These are phyloP conservation scores for Lipomyces yamadae DNA, from an alignment of 805 yeast genomes.

Conservation along the genomic window DNA sequence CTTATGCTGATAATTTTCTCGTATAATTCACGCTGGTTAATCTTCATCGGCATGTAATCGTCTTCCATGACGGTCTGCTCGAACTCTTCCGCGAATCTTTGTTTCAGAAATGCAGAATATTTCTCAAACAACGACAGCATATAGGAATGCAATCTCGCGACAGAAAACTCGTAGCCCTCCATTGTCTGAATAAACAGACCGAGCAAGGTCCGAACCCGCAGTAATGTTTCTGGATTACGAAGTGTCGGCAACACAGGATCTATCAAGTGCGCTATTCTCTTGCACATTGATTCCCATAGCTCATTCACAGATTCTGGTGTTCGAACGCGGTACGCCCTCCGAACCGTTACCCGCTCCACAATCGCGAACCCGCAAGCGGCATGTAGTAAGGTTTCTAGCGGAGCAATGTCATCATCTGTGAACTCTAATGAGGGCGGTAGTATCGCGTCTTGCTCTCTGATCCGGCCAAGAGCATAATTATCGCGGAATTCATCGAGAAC, in stretches of 20 bases:
- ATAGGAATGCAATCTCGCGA: slow-evolving; percentile 64
- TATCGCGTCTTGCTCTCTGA: slow-evolving; percentile 69
- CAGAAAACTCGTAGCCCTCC: slow-evolving; percentile 67
- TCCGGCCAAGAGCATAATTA: slow-evolving; percentile 72
- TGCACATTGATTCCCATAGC: slow-evolving; percentile 71
- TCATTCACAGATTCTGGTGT: slow-evolving; percentile 69
- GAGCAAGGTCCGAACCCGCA: slow-evolving; percentile 62
- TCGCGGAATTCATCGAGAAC: slow-evolving; percentile 63
- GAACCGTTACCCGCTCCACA: slow-evolving; percentile 69
- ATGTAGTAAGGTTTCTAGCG: slow-evolving; percentile 60
- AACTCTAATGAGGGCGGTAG: slow-evolving; percentile 64
- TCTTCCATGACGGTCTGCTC: slow-evolving; percentile 67
- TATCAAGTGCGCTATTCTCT: slow-evolving; percentile 42
- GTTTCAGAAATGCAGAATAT: slow-evolving; percentile 61
- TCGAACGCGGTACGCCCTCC: slow-evolving; percentile 62
- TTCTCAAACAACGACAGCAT: slow-evolving; percentile 62
- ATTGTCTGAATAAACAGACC: slow-evolving; percentile 77
- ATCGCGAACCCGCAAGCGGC: slow-evolving; percentile 77
- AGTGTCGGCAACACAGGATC: slow-evolving; percentile 48
- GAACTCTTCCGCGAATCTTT: slow-evolving; percentile 66
- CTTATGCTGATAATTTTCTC: slow-evolving; percentile 66
- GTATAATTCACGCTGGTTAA: slow-evolving; percentile 63
- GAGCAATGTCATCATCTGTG: slow-evolving; percentile 40
- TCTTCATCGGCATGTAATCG: slow-evolving; percentile 84
- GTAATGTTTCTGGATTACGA: slow-evolving; percentile 46